Evolutionary conservation across 768 basidiomycete genomes (phyloP), one percentile per base, ranked within the genome.

Genomic region (Termitomyces titanicus): DNA sequence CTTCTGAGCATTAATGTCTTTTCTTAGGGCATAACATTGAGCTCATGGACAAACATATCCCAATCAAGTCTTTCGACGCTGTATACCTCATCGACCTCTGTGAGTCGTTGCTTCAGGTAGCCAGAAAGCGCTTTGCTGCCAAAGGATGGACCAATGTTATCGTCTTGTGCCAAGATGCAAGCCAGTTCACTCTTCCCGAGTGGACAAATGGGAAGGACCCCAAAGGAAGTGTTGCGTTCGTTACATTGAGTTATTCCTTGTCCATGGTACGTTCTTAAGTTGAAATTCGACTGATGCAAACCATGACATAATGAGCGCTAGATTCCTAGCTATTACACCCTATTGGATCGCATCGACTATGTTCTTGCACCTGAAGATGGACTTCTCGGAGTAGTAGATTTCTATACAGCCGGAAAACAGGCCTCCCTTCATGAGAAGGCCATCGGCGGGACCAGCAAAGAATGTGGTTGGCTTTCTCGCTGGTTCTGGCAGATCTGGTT

Each of bases 401-500:
- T 91, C 65, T 91, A 86, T 61, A 84, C 83, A 1, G 78, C 82
- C 2, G 77, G 76, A 13, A 80, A 78, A 29, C 77, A 81, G 53
- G 70, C 79, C 1, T 81, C 82, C 2, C 68, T 79, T 18, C 80
- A 84, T 57, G 81, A 83, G 44, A 79, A 76, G 65, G 81, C 84
- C 0, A 86, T 88, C 35, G 86, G 86, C 1, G 83, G 83, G 0
- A 74, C 74, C 22, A 81, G 79, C 57, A 83, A 83, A 42, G 74
- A 80, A 67, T 77, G 83, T 68, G 73, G 80, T 0, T 89, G 84
- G 84, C 71, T 84, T 46, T 77, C 79, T n/a, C 76, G 86, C 3
- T 83, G 84, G 82, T 90, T 90, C 72, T 89, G 88, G 88, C 83
- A 86, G 60, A 84, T 85, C 40, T 89, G 84, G 84, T 82, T 80